Evolutionary conservation across 176 grass and related monocot genomes (phyloP).

Genomic region (Lolium rigidum): DNA sequence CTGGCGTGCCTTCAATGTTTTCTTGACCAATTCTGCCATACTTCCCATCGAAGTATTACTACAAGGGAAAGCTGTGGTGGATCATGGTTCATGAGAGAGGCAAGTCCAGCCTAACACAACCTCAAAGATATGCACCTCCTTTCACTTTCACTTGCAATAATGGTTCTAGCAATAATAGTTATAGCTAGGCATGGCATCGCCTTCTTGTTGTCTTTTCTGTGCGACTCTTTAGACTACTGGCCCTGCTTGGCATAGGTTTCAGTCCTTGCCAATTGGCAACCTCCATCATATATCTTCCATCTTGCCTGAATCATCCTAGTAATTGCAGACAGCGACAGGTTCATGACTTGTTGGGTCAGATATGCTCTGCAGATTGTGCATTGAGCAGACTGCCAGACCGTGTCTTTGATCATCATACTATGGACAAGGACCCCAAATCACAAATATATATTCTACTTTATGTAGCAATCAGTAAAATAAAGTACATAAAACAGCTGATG

Average conservation of each 20-base stretch:
- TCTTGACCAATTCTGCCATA: neutral
- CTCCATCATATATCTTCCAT: neutral
- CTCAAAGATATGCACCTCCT: constrained; percentile 7
- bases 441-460: neutral
- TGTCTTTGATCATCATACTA: neutral
- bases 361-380: neutral
- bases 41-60: neutral
- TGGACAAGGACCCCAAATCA: neutral
- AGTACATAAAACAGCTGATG: neutral
- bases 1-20: neutral
- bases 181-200: neutral
- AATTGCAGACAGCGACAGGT: neutral
- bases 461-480: neutral
- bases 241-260: constrained; percentile 3
- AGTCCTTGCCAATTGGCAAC: neutral
- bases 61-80: constrained; percentile 10
- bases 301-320: constrained; percentile 16
- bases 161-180: neutral
- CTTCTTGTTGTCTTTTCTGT: neutral
- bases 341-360: neutral
- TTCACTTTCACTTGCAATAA: neutral
- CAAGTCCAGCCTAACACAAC: constrained; percentile 18
- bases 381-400: neutral
- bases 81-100: constrained; percentile 19
- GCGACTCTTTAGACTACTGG: constrained; percentile 7